Evolutionary conservation across 2,329 filamentous ascomycete species (phyloP), one percentile per base, ranked within the genome.

Genomic region (Bertia moriformis): DNA sequence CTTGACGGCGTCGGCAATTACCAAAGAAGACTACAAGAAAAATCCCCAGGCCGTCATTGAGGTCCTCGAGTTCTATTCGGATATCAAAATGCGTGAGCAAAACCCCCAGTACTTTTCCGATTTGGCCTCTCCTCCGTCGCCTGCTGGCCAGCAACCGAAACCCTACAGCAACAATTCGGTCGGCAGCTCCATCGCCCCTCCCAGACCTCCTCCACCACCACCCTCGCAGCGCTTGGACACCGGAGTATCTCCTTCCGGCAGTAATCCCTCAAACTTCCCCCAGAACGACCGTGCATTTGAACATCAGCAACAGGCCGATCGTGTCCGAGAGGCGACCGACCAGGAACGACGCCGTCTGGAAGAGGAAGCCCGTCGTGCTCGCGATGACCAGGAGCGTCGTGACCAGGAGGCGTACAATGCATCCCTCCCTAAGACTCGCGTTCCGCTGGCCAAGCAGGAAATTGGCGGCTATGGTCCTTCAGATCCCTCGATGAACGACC

Each of bases 11-110:
- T 96, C 91, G 2, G 91, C 91, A 42, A 91, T 98, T 52, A 96
- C 91, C 43, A 94, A 95, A 61, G 91, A 98, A 52, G 91, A 98
- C 57, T 96, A 96, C 60, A 86, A 93, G 61, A 88, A 91, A 54
- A 95, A 98, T 53, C 91, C 91, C 4, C 82, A 89, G 63, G 86
- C 77, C 42, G 82, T 77, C 18, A 78, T 86, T 40, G 83, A 89
- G 54, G 83, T 86, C 35, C 65, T 89, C 14, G 81, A 88, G 55
- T 89, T 89, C 61, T 89, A 88, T 61, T 85, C 83, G 1, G 83
- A 87, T 57, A 80, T 88, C 37, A 80, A 81, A 15, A 35, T 35
- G 32, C 32, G 32, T 15, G 32, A 35, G 15, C 32, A 35, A 15
- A 35, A 35, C 32, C 32, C 32, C 7, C 32, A 35, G 32, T 35